Conservation (phyloP, 768 basidiomycete species). For the Psilocybe cubensis region DNA sequence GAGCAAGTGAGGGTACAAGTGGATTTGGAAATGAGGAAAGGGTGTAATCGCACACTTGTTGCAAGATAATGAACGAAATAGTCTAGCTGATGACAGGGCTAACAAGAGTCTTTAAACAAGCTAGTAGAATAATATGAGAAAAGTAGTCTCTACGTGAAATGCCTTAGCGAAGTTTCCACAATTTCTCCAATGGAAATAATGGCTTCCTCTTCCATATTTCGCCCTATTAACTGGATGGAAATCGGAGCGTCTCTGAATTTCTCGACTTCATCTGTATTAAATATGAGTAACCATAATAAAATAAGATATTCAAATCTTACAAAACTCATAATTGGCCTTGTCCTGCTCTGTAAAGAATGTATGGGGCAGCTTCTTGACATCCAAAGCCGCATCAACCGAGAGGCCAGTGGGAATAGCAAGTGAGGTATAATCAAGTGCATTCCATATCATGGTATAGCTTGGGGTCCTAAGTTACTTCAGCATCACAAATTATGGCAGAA, state of each 20-base stretch:
- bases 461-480: background rate
- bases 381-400: slow-evolving; percentile 55
- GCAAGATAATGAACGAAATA: no score
- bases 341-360: slow-evolving; percentile 53
- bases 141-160: no score
- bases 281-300: background rate
- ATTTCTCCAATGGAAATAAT: slow-evolving; percentile 71
- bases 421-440: slow-evolving; percentile 64
- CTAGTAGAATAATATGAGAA: no score
- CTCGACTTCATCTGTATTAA: slow-evolving; percentile 56
- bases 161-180: slow-evolving; percentile 56
- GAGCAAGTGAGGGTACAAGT: no score
- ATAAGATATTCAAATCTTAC: background rate
- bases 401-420: slow-evolving; percentile 66
- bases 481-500: background rate
- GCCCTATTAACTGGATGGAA: slow-evolving; percentile 65
- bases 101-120: no score
- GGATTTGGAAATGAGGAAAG: no score
- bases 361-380: slow-evolving; percentile 45
- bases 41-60: no score
- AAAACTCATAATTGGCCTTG: slow-evolving; percentile 39
- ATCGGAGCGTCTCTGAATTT: slow-evolving; percentile 62
- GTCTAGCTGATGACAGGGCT: no score
- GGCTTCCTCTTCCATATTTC: slow-evolving; percentile 76
- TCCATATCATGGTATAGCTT: slow-evolving; percentile 62